phyloP scores from a whole-genome alignment of 2,329 filamentous ascomycete species.

The Cadophora gregata region DNA sequence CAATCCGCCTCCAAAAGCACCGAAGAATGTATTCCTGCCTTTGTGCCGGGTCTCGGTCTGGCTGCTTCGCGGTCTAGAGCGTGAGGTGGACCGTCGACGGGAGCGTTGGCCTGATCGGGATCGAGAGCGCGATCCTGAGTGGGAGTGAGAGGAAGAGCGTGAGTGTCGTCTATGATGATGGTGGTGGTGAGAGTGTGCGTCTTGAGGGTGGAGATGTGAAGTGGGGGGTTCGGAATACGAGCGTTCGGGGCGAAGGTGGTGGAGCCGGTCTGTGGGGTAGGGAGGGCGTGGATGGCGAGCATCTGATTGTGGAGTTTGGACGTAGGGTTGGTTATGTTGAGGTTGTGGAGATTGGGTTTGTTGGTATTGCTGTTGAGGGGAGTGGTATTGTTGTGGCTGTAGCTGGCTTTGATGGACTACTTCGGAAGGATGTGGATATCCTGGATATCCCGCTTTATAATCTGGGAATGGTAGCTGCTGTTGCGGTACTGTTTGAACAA shows the following conservation, averaged over 20 bases:
- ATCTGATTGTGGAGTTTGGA: constrained; percentile 9
- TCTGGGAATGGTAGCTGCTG: constrained; percentile 20
- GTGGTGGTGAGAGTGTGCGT: constrained; percentile 8
- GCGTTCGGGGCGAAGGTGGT: constrained; percentile 24
- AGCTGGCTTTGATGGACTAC: constrained; percentile 2
- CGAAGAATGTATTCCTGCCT: constrained; percentile 33
- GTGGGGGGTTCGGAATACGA: constrained; percentile 33
- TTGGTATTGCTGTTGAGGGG: constrained; percentile 13
- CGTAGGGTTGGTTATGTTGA: constrained; percentile 17
- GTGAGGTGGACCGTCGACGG: constrained; percentile 14
- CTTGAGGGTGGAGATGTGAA: constrained; percentile 17
- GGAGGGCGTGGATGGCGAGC: not conserved
- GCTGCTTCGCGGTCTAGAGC: constrained; percentile 6
- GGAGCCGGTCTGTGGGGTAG: constrained; percentile 4
- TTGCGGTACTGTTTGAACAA: constrained; percentile 8
- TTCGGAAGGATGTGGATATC: constrained; percentile 13
- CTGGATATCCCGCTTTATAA: constrained; percentile 14
- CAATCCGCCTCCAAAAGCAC: constrained; percentile 33
- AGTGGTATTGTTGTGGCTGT: constrained; percentile 14
- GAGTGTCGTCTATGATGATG: constrained; percentile 18
- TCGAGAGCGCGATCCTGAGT: not conserved
- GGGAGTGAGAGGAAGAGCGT: constrained; percentile 1
- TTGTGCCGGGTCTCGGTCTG: constrained; percentile 6
- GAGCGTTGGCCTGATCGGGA: not conserved
- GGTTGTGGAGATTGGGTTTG: constrained; percentile 16